Evolutionary conservation across 768 basidiomycete genomes (phyloP).

Genomic region (Leccinum imitatum): DNA sequence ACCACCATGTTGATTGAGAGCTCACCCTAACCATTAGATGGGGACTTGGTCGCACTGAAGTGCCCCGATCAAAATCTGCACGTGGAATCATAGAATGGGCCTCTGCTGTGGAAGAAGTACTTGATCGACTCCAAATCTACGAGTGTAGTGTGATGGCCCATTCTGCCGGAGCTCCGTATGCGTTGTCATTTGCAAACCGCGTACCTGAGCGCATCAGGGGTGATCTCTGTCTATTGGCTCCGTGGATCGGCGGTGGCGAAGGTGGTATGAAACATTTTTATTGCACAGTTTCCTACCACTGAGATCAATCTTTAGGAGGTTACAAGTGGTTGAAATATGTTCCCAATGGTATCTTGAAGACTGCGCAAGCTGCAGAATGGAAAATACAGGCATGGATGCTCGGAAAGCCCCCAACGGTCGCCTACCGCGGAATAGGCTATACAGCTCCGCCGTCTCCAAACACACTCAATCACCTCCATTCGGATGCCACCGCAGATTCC

Average conservation of each 20-base stretch:
- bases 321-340: slow-evolving; percentile 98
- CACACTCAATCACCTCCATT: slow-evolving; percentile 27
- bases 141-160: slow-evolving; percentile 92
- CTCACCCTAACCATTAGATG: slow-evolving; percentile 50
- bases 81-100: slow-evolving; percentile 92
- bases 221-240: slow-evolving; percentile 84
- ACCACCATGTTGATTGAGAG: slow-evolving; percentile 2
- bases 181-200: slow-evolving; percentile 81
- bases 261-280: slow-evolving; percentile 55
- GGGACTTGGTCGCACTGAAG: slow-evolving; percentile 89
- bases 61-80: slow-evolving; percentile 57
- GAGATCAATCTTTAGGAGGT: slow-evolving; percentile 48
- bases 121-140: slow-evolving; percentile 73
- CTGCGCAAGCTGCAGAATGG: slow-evolving; percentile 97
- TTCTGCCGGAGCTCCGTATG: slow-evolving; percentile 94
- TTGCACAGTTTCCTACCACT: slow-evolving; percentile 6
- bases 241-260: slow-evolving; percentile 94
- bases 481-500: slow-evolving; percentile 19
- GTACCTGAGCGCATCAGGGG: slow-evolving; percentile 76
- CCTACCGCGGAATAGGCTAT: slow-evolving; percentile 86
- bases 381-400: slow-evolving; percentile 96
- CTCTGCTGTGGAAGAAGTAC: slow-evolving; percentile 83
- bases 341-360: slow-evolving; percentile 88
- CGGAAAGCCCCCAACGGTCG: slow-evolving; percentile 86
- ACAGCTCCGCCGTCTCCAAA: slow-evolving; percentile 44